These are phyloP conservation scores for Orbilia oligospora DNA, from an alignment of 2,329 filamentous ascomycete species.

Conservation along the genomic window DNA sequence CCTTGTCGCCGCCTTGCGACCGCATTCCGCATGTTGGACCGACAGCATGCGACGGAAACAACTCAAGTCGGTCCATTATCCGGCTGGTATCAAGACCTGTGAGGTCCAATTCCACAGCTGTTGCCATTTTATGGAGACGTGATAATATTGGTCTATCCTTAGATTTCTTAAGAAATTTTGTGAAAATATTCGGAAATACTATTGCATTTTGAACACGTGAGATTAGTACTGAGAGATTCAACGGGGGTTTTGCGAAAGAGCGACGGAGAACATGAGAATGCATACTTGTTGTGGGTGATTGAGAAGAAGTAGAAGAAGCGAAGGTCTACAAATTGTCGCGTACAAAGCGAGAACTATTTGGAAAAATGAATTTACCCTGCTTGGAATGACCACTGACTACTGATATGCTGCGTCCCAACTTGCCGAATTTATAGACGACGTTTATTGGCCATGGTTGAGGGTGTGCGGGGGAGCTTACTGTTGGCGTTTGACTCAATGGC, in stretches of 20 bases:
- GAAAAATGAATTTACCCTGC: too few species aligned
- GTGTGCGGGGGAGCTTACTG: constrained; percentile 24
- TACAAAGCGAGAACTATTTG: constrained; percentile 8
- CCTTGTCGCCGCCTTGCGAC: constrained; percentile 16
- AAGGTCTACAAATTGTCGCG: background rate
- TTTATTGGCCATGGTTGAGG: constrained; percentile 14
- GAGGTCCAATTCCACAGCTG: constrained; percentile 48
- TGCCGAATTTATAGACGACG: constrained; percentile 35
- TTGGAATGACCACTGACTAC: background rate
- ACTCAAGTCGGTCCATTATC: constrained; percentile 28
- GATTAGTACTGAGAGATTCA: constrained; percentile 41
- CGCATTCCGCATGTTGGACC: constrained; percentile 46
- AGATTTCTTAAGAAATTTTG: constrained; percentile 1
- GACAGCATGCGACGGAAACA: constrained; percentile 10
- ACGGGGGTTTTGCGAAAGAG: constrained; percentile 20
- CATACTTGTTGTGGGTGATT: constrained; percentile 35
- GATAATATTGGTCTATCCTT: constrained; percentile 22
- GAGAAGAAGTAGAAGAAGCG: background rate
- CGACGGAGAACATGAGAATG: constrained; percentile 41
- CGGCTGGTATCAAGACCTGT: constrained; percentile 50
- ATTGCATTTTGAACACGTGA: constrained; percentile 36
- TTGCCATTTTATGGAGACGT: constrained; percentile 46
- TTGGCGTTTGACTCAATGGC: constrained; percentile 39
- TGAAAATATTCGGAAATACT: constrained; percentile 16
- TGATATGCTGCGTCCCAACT: background rate